These are phyloP conservation scores for Climacium dendroides DNA, from an alignment of 225 moss, liverwort and hornwort species.

Conservation along the genomic window DNA sequence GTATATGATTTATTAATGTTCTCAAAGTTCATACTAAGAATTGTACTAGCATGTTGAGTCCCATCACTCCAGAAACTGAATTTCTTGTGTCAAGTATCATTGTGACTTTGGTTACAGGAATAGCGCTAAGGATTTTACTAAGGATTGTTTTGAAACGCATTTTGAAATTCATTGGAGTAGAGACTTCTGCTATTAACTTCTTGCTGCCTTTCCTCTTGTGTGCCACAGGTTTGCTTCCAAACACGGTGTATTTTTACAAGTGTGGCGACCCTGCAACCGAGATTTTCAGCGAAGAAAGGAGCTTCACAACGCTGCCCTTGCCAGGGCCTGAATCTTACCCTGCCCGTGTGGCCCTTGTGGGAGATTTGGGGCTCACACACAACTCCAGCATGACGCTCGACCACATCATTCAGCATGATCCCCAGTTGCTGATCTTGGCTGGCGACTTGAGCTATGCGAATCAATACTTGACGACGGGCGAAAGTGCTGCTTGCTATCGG, in stretches of 20 bases:
- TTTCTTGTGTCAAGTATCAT: not conserved
- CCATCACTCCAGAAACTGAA: not conserved
- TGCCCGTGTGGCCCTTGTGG: constrained; percentile 34
- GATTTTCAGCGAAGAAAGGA: constrained; percentile 19
- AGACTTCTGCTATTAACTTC: not conserved
- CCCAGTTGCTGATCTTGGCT: constrained; percentile 20
- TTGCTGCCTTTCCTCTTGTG: not conserved
- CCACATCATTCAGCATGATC: constrained; percentile 32
- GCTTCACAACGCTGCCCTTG: constrained; percentile 23
- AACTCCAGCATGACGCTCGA: constrained; percentile 41
- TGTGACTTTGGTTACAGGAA: not conserved
- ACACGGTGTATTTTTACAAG: constrained; percentile 18
- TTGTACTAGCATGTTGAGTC: not conserved
- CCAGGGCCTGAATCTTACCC: constrained; percentile 22
- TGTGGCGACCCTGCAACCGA: constrained; percentile 27
- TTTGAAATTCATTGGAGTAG: not conserved
- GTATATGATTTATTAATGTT: no score
- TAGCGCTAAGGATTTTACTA: no score
- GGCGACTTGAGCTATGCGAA: constrained; percentile 59
- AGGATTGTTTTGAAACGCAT: not conserved
- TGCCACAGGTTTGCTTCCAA: constrained; percentile 21
- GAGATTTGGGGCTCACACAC: constrained; percentile 51
- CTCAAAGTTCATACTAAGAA: not conserved
- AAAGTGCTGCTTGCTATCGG: constrained; percentile 38
- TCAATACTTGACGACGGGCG: constrained; percentile 45